These are phyloP conservation scores for Colletotrichum phormii DNA, from an alignment of 2,329 filamentous ascomycete genomes.

Conservation along the genomic window DNA sequence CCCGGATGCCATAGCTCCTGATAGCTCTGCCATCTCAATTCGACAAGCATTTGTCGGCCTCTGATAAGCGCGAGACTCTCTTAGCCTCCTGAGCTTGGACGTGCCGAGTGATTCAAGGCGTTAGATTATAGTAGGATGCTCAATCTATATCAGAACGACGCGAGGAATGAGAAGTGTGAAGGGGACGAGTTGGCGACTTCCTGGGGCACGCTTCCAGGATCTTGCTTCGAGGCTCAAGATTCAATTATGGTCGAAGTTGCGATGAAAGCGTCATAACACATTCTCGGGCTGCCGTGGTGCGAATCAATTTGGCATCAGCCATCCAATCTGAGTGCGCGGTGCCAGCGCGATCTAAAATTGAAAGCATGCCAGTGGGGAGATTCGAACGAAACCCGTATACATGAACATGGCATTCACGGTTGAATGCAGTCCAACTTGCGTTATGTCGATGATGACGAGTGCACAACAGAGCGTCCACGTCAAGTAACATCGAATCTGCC, in stretches of 20 bases:
- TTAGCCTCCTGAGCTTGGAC: not conserved
- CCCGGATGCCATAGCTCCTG: not conserved
- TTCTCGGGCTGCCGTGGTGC: not conserved
- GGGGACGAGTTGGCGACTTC: not conserved
- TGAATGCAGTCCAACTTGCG: no score
- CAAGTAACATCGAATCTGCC: not conserved
- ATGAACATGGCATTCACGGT: no score
- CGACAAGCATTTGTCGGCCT: not conserved
- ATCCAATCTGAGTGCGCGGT: not conserved
- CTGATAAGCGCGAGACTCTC: not conserved
- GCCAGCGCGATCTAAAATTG: not conserved
- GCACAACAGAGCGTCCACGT: no score
- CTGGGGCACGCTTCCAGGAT: not conserved
- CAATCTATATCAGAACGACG: not conserved
- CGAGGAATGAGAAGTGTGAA: not conserved
- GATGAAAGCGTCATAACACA: not conserved
- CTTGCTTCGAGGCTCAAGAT: not conserved
- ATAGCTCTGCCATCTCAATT: not conserved
- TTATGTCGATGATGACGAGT: no score
- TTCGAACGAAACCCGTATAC: not conserved
- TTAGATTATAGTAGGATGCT: not conserved
- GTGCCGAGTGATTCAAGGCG: not conserved
- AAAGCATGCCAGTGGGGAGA: not conserved
- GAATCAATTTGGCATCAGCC: not conserved
- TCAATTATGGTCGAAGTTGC: not conserved